Percentiles rank a stretch among this genome's conserved stretches.
Evolutionary conservation across 2,329 filamentous ascomycete species (phyloP).

Genomic region (Fusarium sp.): DNA sequence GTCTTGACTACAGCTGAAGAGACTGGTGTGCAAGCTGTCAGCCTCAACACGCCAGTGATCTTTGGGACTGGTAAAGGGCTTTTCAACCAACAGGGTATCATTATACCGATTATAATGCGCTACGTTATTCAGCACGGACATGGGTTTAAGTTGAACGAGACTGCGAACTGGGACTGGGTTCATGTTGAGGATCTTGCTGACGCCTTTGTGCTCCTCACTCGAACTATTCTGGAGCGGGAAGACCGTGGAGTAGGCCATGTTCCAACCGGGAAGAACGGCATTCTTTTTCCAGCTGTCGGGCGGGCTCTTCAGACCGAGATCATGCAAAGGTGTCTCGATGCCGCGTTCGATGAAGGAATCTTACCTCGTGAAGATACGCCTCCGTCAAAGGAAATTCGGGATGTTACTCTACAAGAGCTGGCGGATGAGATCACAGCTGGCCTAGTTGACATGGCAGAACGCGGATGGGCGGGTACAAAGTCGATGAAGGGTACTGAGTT

Average conservation of each 20-base stretch:
- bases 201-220: not conserved
- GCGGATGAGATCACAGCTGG: slow-evolving; percentile 15
- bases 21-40: not conserved
- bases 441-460: slow-evolving; percentile 8
- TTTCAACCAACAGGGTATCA: not conserved
- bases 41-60: not conserved
- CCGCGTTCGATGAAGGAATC: not conserved
- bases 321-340: not conserved
- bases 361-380: not conserved
- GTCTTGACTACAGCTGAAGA: not conserved
- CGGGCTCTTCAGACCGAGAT: not conserved
- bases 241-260: not conserved
- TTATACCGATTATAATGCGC: not conserved
- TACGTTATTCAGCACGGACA: not conserved
- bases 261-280: not conserved
- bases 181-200: not conserved
- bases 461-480: slow-evolving; percentile 7
- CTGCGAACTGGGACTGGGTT: not conserved
- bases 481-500: slow-evolving; percentile 1
- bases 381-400: not conserved
- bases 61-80: not conserved
- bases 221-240: not conserved
- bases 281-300: not conserved
- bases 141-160: not conserved
- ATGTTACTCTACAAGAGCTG: not conserved